Evolutionary conservation across 1,284 basidiomycete genomes (phyloP).

Genomic region (Ceratobasidium sp.): DNA sequence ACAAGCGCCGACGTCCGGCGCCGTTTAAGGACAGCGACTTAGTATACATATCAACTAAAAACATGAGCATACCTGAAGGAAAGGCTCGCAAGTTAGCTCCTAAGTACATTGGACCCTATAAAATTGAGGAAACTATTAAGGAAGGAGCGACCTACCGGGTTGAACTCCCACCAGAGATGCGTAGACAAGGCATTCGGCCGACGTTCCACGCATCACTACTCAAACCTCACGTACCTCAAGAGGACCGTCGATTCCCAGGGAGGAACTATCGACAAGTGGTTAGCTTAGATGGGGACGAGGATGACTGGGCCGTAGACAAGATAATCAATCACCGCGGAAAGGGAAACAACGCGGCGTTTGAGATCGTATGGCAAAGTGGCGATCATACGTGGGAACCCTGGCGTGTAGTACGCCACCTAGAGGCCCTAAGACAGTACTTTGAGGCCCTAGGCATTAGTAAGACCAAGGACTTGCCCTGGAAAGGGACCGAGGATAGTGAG

Average conservation of each 20-base stretch:
- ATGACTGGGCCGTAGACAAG: constrained; percentile 16
- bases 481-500: too few species aligned
- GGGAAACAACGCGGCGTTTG: constrained; percentile 17
- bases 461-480: background rate
- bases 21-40: constrained; percentile 35
- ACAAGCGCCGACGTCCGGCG: constrained; percentile 48
- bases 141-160: constrained; percentile 53
- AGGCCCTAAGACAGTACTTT: constrained; percentile 6
- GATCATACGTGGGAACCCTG: constrained; percentile 11
- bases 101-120: constrained; percentile 56
- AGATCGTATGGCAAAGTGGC: constrained; percentile 9
- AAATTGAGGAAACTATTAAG: constrained; percentile 51
- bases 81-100: constrained; percentile 54
- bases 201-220: constrained; percentile 7
- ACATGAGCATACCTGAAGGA: constrained; percentile 55
- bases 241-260: constrained; percentile 4
- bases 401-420: background rate
- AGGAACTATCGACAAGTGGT: background rate
- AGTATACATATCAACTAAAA: constrained; percentile 56
- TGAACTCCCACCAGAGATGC: constrained; percentile 52
- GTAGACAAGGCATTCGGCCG: constrained; percentile 2
- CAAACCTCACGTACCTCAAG: constrained; percentile 5
- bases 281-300: background rate
- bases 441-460: constrained; percentile 27
- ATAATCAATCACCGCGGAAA: too few species aligned